Evolutionary conservation across 2,329 filamentous ascomycete species (phyloP).

Genomic region (Blastomyces percursus): DNA sequence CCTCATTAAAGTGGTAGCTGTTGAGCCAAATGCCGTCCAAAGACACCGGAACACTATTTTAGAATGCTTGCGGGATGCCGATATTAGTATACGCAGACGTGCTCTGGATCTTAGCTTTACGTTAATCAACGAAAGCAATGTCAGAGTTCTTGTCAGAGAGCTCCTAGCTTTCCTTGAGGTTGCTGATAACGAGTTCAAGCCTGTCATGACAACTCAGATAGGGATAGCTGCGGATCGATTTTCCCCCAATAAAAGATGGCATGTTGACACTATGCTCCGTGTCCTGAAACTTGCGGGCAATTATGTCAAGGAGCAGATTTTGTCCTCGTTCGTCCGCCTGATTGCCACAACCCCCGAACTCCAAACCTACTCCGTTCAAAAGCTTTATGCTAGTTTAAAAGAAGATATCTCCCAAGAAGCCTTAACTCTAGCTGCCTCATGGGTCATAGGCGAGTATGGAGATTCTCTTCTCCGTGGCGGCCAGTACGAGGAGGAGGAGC

Average conservation of each 20-base stretch:
- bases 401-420: constrained; percentile 98
- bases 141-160: constrained; percentile 85
- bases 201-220: constrained; percentile 96
- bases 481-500: constrained; percentile 86
- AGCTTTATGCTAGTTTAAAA: constrained; percentile 79
- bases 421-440: constrained; percentile 80
- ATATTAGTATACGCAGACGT: constrained; percentile 91
- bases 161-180: constrained; percentile 91
- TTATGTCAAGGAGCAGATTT: constrained; percentile 94
- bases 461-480: constrained; percentile 81
- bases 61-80: constrained; percentile 88
- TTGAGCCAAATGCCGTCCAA: constrained; percentile 95
- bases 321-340: constrained; percentile 91
- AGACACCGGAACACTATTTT: constrained; percentile 94
- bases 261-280: constrained; percentile 93
- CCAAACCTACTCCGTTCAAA: constrained; percentile 93
- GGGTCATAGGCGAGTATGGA: constrained; percentile 96
- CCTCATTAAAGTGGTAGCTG: constrained; percentile 92
- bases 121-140: constrained; percentile 92
- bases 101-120: constrained; percentile 98
- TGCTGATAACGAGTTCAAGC: constrained; percentile 97
- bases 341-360: constrained; percentile 90
- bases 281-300: constrained; percentile 89
- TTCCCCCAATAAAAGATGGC: constrained; percentile 95
- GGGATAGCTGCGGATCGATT: constrained; percentile 93